Conservation (phyloP, 805 yeast genomes). For the Metschnikowia hibisci region DNA sequence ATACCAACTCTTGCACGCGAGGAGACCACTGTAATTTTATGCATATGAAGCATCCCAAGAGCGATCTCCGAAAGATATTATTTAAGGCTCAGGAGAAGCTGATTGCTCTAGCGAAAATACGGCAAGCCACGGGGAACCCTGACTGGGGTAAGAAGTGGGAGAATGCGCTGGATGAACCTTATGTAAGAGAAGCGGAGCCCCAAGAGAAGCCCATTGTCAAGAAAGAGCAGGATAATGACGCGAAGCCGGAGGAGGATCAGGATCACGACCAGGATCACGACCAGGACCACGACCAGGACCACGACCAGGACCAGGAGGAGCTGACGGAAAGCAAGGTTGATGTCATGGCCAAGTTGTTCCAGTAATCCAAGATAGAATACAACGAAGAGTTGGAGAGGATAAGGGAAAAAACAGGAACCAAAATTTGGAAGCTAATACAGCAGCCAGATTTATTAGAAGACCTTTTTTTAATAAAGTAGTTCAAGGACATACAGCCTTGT, state of each 20-base stretch:
- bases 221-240: neutral
- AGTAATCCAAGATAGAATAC: neutral
- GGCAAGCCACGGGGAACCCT: conserved; percentile 12
- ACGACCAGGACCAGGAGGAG: neutral
- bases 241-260: neutral
- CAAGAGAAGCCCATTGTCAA: neutral
- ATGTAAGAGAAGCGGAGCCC: conserved; percentile 1
- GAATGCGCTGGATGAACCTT: conserved; percentile 10
- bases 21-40: conserved; percentile 84
- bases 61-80: conserved; percentile 40
- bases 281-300: neutral
- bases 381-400: no score
- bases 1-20: conserved; percentile 60
- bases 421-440: no score
- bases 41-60: conserved; percentile 63
- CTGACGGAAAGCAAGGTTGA: conserved; percentile 11
- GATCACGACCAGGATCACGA: neutral
- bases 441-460: no score
- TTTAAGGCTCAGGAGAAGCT: conserved; percentile 34
- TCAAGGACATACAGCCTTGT: no score
- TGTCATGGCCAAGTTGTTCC: conserved; percentile 17
- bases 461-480: no score
- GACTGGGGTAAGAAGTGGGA: conserved; percentile 20
- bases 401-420: no score
- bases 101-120: conserved; percentile 14